These are phyloP conservation scores for Tetracladium marchalianum DNA, from an alignment of 495 filamentous ascomycete species.

Conservation along the genomic window DNA sequence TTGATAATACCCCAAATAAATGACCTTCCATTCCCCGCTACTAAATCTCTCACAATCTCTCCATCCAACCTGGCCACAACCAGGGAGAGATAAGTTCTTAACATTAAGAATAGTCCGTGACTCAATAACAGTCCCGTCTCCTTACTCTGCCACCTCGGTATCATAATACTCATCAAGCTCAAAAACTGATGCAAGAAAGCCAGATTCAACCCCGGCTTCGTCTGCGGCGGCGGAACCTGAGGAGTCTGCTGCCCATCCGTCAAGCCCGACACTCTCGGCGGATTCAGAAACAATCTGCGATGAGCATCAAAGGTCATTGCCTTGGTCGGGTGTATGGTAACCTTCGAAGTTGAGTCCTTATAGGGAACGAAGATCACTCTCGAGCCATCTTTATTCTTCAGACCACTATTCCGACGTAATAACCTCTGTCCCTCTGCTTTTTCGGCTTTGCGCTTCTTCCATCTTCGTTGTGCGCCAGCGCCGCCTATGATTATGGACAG, in stretches of 20 bases:
- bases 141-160: conserved; percentile 89
- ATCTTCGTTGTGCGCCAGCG: conserved; percentile 67
- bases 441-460: conserved; percentile 59
- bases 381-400: conserved; percentile 87
- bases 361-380: conserved; percentile 93
- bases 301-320: conserved; percentile 93
- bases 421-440: conserved; percentile 69
- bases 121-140: conserved; percentile 83
- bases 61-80: conserved; percentile 90
- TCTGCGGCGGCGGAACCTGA: conserved; percentile 73
- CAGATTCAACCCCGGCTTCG: conserved; percentile 89
- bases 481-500: conserved; percentile 66
- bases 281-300: conserved; percentile 83
- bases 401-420: conserved; percentile 82
- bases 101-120: conserved; percentile 78
- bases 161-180: conserved; percentile 93
- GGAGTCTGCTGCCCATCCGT: conserved; percentile 52
- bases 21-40: conserved; percentile 79
- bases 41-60: conserved; percentile 90
- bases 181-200: conserved; percentile 98
- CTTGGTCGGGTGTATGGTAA: conserved; percentile 89
- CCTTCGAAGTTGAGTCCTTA: conserved; percentile 74
- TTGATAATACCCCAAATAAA: conserved; percentile 89
- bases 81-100: conserved; percentile 89
- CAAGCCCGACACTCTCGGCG: conserved; percentile 65